Base-by-base conservation (phyloP, 148 eudicot species). In the Beta vulgaris region DNA sequence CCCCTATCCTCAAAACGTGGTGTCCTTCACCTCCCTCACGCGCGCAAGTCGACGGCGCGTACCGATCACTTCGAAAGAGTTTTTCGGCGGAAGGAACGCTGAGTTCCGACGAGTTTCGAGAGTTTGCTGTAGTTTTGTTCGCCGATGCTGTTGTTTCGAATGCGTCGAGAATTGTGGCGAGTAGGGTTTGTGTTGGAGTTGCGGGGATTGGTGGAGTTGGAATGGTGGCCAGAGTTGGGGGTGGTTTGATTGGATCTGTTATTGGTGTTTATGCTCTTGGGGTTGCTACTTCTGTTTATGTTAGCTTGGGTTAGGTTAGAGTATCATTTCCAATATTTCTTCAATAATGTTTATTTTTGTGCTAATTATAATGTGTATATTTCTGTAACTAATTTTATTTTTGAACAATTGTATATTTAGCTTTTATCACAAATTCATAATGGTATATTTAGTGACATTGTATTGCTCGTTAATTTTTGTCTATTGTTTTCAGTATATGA, bases 181-280 rank as follows among this genome's bases (percentile, higher is more conserved):
- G 42, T 67, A 71, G 84, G 34, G 79, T 88, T 7, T 88, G 95
- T 72, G 35, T 94, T 1, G 93, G 93, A 1, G 77, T 76, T 0
- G 87, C 73, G 3, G 98, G 95, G 72, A 91, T 94, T 76, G 93
- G 77, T 0, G 97, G 98, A 43, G 37, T 91, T 59, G 98, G 96
- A 64, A 39, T 76, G 65, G 86, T 77, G 29, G 81, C 79, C 0
- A 78, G 81, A 82, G 61, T 86, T 0, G 85, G 89, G 34, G 83
- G 58, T 62, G 91, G 71, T 39, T 59, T 87, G 76, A 82, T 91
- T 66, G 93, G 85, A 51, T 65, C 85, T 28, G 89, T 82, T 74
- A 68, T 89, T 81, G 93, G 87, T 3, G 88, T 84, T 3, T 94
- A 94, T 75, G 91, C 96, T 51, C 82, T 90, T 12, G 92, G 90